These are phyloP conservation scores for Porodaedalea pini DNA, from an alignment of 1,284 basidiomycete genomes.

Conservation along the genomic window DNA sequence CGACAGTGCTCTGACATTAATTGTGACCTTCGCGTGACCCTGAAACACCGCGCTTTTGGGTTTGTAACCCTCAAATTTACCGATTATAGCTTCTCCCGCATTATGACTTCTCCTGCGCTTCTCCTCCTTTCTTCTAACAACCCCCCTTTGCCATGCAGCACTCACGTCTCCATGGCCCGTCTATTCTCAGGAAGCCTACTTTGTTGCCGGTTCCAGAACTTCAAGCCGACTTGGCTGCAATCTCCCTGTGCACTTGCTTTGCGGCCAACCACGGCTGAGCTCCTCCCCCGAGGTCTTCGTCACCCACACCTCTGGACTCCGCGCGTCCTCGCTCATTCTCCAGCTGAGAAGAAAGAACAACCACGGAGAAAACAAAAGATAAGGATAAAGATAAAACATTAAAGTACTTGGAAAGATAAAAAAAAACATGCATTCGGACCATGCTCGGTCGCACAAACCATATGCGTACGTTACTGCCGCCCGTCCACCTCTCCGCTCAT, in stretches of 20 bases:
- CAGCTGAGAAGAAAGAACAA: background rate
- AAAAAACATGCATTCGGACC: background rate
- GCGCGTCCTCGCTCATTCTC: background rate
- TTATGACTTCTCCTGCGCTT: background rate
- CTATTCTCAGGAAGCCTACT: background rate
- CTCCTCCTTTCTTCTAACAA: background rate
- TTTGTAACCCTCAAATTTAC: constrained; percentile 5
- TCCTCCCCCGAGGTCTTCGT: background rate
- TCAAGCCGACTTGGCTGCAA: background rate
- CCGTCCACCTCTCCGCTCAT: background rate
- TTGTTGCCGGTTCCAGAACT: constrained; percentile 2
- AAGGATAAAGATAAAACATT: background rate
- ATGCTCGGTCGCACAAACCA: background rate
- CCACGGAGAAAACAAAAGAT: background rate
- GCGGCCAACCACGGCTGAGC: constrained; percentile 1
- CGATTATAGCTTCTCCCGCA: constrained; percentile 7
- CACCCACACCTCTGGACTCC: background rate
- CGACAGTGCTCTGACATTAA: background rate
- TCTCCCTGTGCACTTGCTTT: background rate
- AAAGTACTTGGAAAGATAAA: background rate
- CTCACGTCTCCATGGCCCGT: constrained; percentile 3
- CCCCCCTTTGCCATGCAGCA: background rate
- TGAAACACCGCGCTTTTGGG: background rate
- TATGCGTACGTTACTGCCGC: background rate
- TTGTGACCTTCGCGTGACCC: constrained; percentile 1